These are phyloP conservation scores for Stemphylium beticola DNA, from an alignment of 2,329 filamentous ascomycete species.

Conservation along the genomic window DNA sequence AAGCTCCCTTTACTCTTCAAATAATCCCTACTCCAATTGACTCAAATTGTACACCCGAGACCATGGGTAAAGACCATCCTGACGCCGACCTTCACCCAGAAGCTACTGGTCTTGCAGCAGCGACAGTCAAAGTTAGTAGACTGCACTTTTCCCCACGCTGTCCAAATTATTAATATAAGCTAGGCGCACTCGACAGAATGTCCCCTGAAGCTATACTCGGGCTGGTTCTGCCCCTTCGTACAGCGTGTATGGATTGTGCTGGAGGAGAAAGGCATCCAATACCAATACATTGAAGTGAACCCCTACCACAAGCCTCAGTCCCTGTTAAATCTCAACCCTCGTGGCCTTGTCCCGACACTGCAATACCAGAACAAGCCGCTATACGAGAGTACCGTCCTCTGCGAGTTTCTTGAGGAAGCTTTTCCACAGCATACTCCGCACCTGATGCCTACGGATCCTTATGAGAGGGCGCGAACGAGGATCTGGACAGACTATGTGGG, in stretches of 20 bases:
- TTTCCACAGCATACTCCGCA: slow-evolving; percentile 60
- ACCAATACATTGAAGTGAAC: slow-evolving; percentile 74
- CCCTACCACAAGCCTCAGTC: slow-evolving; percentile 75
- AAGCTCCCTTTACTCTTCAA: neutral
- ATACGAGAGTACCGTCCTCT: slow-evolving; percentile 75
- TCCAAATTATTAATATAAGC: neutral
- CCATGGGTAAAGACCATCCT: slow-evolving; percentile 44
- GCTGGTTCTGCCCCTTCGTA: slow-evolving; percentile 74
- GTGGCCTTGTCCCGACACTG: slow-evolving; percentile 76
- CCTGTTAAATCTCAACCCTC: slow-evolving; percentile 74
- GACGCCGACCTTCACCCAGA: slow-evolving; percentile 45
- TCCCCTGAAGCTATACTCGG: slow-evolving; percentile 70
- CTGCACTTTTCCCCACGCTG: neutral
- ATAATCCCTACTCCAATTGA: neutral
- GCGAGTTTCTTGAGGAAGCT: slow-evolving; percentile 77
- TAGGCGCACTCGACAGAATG: slow-evolving; percentile 51
- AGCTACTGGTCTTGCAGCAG: slow-evolving; percentile 41
- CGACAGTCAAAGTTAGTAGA: slow-evolving; percentile 35
- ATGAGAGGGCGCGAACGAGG: slow-evolving; percentile 67
- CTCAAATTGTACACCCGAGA: slow-evolving; percentile 1
- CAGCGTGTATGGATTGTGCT: slow-evolving; percentile 77
- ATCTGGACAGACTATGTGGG: slow-evolving; percentile 79
- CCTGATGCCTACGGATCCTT: slow-evolving; percentile 67
- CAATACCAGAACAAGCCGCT: slow-evolving; percentile 63
- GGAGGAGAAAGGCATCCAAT: slow-evolving; percentile 73